These are phyloP conservation scores for Aspergillus sergii DNA, from an alignment of 2,329 filamentous ascomycete species.

Conservation along the genomic window DNA sequence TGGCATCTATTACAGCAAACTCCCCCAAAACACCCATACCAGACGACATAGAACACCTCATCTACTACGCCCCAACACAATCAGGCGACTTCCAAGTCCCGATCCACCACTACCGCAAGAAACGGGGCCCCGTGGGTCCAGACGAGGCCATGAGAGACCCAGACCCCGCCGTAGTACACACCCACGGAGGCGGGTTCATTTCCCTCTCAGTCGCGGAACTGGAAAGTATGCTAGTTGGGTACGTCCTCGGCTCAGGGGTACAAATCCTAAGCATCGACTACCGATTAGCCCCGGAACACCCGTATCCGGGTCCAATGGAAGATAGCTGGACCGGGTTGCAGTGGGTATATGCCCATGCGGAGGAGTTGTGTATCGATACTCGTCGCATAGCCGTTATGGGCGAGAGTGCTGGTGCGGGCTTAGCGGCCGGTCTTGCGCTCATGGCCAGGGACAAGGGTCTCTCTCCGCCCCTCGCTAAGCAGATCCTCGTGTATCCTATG, in stretches of 20 bases:
- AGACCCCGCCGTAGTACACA: conserved; percentile 36
- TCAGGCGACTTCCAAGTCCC: conserved; percentile 10
- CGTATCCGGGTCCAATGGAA: conserved; percentile 38
- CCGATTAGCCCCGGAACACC: conserved; percentile 47
- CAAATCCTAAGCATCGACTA: conserved; percentile 45
- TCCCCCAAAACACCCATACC: conserved; percentile 1
- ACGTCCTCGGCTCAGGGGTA: conserved; percentile 32
- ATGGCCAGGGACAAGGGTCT: conserved; percentile 46
- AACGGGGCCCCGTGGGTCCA: neutral
- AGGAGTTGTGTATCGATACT: conserved; percentile 45
- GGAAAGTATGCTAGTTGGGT: conserved; percentile 24
- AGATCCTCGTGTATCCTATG: conserved; percentile 47
- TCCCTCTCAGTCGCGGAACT: conserved; percentile 30
- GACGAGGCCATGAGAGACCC: conserved; percentile 10
- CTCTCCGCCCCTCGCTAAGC: conserved; percentile 37
- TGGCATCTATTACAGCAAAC: neutral
- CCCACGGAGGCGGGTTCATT: conserved; percentile 49
- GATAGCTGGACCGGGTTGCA: conserved; percentile 46
- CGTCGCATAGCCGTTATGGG: conserved; percentile 58
- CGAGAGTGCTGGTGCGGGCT: conserved; percentile 59
- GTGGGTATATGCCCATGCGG: conserved; percentile 35
- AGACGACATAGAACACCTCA: conserved; percentile 13
- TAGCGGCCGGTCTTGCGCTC: conserved; percentile 58
- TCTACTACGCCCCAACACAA: conserved; percentile 8
- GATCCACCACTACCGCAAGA: conserved; percentile 19